Percentiles rank a stretch among this genome's conserved stretches.
Conservation (phyloP, 306 rosid genomes). For the Prunus fruticosa region DNA sequence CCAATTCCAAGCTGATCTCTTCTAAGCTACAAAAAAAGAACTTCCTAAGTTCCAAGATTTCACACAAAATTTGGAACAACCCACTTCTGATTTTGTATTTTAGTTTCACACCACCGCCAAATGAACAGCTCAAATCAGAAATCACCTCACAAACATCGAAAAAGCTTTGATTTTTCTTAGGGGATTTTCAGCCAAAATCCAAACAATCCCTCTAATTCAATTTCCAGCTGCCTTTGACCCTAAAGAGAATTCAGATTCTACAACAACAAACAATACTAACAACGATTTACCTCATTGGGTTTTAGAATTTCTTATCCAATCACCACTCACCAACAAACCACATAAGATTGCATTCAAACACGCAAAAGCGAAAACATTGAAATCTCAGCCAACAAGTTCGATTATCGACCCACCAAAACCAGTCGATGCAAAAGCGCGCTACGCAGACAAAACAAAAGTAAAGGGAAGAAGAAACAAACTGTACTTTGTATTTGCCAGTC, state of each 20-base stretch:
- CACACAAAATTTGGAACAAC: background rate
- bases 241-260: slow-evolving; percentile 1
- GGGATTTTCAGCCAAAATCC: slow-evolving; percentile 18
- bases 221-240: background rate
- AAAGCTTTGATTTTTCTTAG: background rate
- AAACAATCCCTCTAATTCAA: background rate
- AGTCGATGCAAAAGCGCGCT: background rate
- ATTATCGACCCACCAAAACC: slow-evolving; percentile 21
- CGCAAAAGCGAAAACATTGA: slow-evolving; percentile 2
- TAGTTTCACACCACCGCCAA: background rate
- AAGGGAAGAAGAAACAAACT: slow-evolving; percentile 22
- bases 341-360: background rate
- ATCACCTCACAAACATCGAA: background rate
- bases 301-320: background rate
- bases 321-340: background rate
- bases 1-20: slow-evolving; percentile 9
- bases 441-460: background rate
- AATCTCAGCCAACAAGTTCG: slow-evolving; percentile 12
- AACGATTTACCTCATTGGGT: slow-evolving; percentile 8
- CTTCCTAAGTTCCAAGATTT: background rate
- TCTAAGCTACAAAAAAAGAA: background rate
- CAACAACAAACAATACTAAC: slow-evolving; percentile 14
- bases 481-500: slow-evolving; percentile 9
- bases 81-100: background rate
- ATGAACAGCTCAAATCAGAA: background rate